Base-by-base conservation (phyloP, 2,329 filamentous ascomycete species). In the Elsinoe ampelina region DNA sequence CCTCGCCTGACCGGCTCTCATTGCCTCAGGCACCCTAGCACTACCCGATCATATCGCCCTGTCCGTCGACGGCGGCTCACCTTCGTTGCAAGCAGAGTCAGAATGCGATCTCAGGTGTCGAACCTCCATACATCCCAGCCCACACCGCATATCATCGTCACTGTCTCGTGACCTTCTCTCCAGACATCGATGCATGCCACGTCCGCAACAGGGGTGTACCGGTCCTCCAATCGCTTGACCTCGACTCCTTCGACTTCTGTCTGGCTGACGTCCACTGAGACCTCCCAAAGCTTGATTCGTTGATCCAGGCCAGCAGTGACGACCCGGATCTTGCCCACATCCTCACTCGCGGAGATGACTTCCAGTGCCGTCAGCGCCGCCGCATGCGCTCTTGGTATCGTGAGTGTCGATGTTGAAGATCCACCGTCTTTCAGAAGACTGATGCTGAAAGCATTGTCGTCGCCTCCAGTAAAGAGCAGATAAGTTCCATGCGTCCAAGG, bases 381-480 rank as follows among this genome's bases (percentile, higher is more conserved):
- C 0, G 84, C 82, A 64, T 93, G 88, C 0, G 86, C 85, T 1
- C 76, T 75, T 20, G 73, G 73, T 1, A 86, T 69, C 10, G 79
- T 61, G 3, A 74, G 61, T 1, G 71, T 72, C 1, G 58, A 45
- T 10, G 60, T 54, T 10, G 13, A 17, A 7, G n/a, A 19, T 38
- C 20, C 45, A 35, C 41, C 20, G 3, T 38, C 10, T 20, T 45
- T 34, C 12, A 17, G 19, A 26, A 32, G 66, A 0, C 79, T 80
- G 10, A 88, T 65, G 0, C 80, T 84, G 0, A 97, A 69, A 2
- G 86, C 85, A 60, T 93, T 93, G 69, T 97, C 93, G 64, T 98
- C 93, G 19, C 93, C 90, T 22, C 88, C 89, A 0, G 89, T 90
- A 3, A 88, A 69, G 15, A 95, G 66, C 0, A 87, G 62, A 62